A percentile compares a stretch with the other conserved stretches of the same genome.
Evolutionary conservation across 2,329 filamentous ascomycete genomes (phyloP).

Genomic region (Periconia sp.): DNA sequence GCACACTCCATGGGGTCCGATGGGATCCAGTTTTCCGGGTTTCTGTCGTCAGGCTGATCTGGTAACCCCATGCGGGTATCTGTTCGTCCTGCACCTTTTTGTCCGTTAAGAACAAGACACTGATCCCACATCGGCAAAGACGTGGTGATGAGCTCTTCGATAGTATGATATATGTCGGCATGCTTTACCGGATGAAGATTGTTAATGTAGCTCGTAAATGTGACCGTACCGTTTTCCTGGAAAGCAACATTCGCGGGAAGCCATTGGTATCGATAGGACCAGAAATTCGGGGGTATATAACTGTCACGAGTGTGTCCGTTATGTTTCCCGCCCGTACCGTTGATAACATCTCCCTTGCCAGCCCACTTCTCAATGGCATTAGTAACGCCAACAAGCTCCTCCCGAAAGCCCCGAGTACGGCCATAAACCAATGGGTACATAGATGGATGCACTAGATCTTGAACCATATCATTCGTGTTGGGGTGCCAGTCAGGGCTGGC

Average conservation of each 20-base stretch:
- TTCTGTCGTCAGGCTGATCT: slow-evolving; percentile 8
- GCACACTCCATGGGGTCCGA: slow-evolving; percentile 7
- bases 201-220: slow-evolving; percentile 53
- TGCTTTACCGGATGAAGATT: slow-evolving; percentile 51
- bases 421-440: slow-evolving; percentile 63
- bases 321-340: not conserved
- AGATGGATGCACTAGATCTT: slow-evolving; percentile 63
- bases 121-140: slow-evolving; percentile 20
- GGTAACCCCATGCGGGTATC: not conserved
- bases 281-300: slow-evolving; percentile 1
- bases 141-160: slow-evolving; percentile 22
- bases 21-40: slow-evolving; percentile 12
- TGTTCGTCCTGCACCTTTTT: not conserved
- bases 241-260: slow-evolving; percentile 53
- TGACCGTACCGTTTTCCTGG: slow-evolving; percentile 31
- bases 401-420: slow-evolving; percentile 11
- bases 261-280: slow-evolving; percentile 48
- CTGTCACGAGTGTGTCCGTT: not conserved
- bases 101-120: not conserved
- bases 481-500: slow-evolving; percentile 60
- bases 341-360: not conserved
- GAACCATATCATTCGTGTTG: slow-evolving; percentile 51
- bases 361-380: slow-evolving; percentile 8
- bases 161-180: slow-evolving; percentile 13
- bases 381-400: slow-evolving; percentile 12